phyloP scores from a whole-genome alignment of 345 rosid species.

The Murraya koenigii region DNA sequence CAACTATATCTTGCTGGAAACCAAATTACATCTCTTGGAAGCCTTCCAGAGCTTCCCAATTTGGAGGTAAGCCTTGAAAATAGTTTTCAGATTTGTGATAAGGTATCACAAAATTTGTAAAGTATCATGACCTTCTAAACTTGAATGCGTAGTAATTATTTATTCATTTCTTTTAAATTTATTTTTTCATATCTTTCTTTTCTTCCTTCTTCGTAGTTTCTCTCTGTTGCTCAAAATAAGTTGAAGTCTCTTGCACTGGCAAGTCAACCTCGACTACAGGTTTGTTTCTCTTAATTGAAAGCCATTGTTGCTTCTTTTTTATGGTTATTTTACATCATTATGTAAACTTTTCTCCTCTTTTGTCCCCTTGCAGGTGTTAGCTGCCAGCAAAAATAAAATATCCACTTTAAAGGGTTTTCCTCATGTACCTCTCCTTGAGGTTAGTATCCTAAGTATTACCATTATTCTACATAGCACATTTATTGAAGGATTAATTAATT shows the following conservation, averaged over 20 bases:
- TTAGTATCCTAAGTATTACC: constrained; percentile 19
- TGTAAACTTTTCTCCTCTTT: constrained; percentile 15
- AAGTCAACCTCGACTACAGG: constrained; percentile 98
- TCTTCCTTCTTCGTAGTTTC: constrained; percentile 53
- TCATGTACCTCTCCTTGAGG: constrained; percentile 90
- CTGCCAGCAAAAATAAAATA: constrained; percentile 97
- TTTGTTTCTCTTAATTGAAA: constrained; percentile 26
- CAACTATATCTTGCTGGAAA: constrained; percentile 99
- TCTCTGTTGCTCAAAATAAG: constrained; percentile 96
- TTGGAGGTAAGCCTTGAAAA: constrained; percentile 65
- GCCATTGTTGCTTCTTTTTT: constrained; percentile 2
- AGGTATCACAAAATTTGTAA: not conserved
- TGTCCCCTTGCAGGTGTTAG: constrained; percentile 59
- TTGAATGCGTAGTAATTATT: not conserved
- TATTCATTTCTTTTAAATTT: not conserved
- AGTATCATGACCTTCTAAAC: not conserved
- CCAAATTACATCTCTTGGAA: constrained; percentile 87
- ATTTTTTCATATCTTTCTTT: not conserved
- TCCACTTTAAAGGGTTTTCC: constrained; percentile 91
- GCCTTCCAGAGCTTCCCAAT: constrained; percentile 95
- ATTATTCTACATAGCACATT: not conserved
- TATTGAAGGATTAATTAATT: not conserved
- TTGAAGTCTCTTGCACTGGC: constrained; percentile 95
- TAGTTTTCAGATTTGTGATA: constrained; percentile 4
- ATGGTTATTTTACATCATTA: not conserved